These are phyloP conservation scores for Penicillium simplicissimum DNA, from an alignment of 495 filamentous ascomycete genomes.

Conservation along the genomic window DNA sequence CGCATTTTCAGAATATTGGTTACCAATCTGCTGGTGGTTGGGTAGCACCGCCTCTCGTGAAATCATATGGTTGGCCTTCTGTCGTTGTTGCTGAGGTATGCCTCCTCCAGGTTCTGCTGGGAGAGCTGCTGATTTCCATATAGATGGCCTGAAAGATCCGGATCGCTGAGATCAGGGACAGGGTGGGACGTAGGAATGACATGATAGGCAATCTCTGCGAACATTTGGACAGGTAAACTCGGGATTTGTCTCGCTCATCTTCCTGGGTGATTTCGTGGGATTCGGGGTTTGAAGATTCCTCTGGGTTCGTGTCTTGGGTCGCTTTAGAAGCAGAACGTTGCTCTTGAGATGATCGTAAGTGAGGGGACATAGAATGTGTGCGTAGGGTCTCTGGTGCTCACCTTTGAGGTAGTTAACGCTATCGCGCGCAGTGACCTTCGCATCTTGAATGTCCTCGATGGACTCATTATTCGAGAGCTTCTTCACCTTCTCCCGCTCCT, in stretches of 20 bases:
- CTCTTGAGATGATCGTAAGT: conserved; percentile 24
- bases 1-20: conserved; percentile 47
- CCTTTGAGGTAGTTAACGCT: conserved; percentile 44
- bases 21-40: conserved; percentile 48
- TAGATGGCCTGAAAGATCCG: conserved; percentile 48
- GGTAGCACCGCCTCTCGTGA: conserved; percentile 47
- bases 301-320: conserved; percentile 39
- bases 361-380: neutral
- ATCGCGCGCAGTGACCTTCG: conserved; percentile 48
- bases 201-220: conserved; percentile 57
- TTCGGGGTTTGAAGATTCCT: conserved; percentile 50
- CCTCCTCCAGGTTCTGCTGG: conserved; percentile 53
- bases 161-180: conserved; percentile 46
- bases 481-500: conserved; percentile 60
- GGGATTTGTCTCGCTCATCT: conserved; percentile 51
- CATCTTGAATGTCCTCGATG: conserved; percentile 43
- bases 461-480: conserved; percentile 49
- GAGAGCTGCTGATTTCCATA: conserved; percentile 49
- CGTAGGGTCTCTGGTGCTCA: conserved; percentile 9
- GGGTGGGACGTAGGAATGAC: conserved; percentile 53
- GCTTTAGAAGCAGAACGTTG: conserved; percentile 41
- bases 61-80: conserved; percentile 48
- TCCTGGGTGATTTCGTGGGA: conserved; percentile 60
- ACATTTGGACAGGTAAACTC: conserved; percentile 55
- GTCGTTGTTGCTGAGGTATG: conserved; percentile 50